Evolutionary conservation across 371 early-diverging fungal species (phyloP).

Genomic region (Mycotypha africana): DNA sequence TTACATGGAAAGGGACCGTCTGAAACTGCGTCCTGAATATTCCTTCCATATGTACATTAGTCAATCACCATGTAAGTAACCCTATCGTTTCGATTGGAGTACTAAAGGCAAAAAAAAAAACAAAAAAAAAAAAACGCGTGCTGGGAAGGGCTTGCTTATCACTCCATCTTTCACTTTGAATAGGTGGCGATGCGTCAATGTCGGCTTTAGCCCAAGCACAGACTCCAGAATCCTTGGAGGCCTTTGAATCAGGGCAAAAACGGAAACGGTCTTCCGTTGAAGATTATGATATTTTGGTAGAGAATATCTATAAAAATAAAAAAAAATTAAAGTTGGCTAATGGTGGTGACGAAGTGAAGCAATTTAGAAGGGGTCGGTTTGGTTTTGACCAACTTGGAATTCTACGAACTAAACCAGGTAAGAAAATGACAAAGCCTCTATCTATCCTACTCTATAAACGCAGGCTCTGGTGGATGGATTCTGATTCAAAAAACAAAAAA

Average conservation of each 20-base stretch:
- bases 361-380: constrained; percentile 54
- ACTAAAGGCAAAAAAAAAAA: neutral
- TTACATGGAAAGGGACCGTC: neutral
- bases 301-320: constrained; percentile 32
- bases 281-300: constrained; percentile 11
- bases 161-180: too few species aligned
- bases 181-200: constrained; percentile 81
- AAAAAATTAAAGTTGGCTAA: constrained; percentile 15
- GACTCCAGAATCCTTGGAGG: constrained; percentile 39
- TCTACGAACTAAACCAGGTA: constrained; percentile 79
- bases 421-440: too few species aligned
- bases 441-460: too few species aligned
- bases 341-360: neutral
- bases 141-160: neutral
- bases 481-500: too few species aligned
- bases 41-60: constrained; percentile 73
- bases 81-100: neutral
- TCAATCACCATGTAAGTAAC: constrained; percentile 64
- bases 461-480: too few species aligned
- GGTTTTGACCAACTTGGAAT: constrained; percentile 50
- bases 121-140: neutral
- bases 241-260: constrained; percentile 33
- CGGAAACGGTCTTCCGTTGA: constrained; percentile 14
- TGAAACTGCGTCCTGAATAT: constrained; percentile 12
- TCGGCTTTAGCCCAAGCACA: constrained; percentile 48